Conservation (phyloP, 1,284 basidiomycete genomes). For the Microbotryum silenes-acaulis region DNA sequence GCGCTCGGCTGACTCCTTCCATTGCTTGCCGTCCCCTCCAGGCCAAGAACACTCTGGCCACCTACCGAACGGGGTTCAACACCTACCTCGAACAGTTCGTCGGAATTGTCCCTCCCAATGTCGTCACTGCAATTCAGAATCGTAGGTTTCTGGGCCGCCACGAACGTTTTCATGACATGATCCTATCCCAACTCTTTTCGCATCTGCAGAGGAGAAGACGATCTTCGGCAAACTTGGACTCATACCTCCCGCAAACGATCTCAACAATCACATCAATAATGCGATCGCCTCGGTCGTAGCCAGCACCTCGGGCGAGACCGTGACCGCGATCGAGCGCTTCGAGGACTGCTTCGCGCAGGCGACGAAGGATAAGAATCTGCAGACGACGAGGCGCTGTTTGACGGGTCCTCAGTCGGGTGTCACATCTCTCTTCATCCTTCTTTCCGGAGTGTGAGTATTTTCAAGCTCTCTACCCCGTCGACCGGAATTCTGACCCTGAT, state of each 20-base stretch:
- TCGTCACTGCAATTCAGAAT: conserved; percentile 11
- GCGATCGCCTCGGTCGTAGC: conserved; percentile 14
- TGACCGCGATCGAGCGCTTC: conserved; percentile 11
- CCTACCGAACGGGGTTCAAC: conserved; percentile 12
- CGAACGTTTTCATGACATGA: neutral
- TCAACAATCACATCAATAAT: conserved; percentile 16
- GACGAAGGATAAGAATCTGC: neutral
- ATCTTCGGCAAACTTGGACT: conserved; percentile 12
- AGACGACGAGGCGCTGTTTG: conserved; percentile 13
- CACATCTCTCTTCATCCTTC: conserved; percentile 4
- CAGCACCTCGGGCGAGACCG: conserved; percentile 12
- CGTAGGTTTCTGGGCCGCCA: neutral
- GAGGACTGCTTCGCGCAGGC: conserved; percentile 9
- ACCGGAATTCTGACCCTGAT: neutral
- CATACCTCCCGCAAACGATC: conserved; percentile 12
- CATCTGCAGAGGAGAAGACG: conserved; percentile 1
- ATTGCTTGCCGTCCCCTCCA: neutral
- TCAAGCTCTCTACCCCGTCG: neutral
- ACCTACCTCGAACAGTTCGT: conserved; percentile 21
- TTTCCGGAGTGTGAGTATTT: conserved; percentile 13
- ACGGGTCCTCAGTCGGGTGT: neutral
- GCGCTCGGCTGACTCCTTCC: too few species aligned
- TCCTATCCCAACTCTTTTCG: neutral
- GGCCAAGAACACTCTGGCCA: conserved; percentile 5
- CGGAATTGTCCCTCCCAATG: conserved; percentile 21